Evolutionary conservation across 176 grass and related monocot species (phyloP).

Genomic region (Thinopyrum elongatum): DNA sequence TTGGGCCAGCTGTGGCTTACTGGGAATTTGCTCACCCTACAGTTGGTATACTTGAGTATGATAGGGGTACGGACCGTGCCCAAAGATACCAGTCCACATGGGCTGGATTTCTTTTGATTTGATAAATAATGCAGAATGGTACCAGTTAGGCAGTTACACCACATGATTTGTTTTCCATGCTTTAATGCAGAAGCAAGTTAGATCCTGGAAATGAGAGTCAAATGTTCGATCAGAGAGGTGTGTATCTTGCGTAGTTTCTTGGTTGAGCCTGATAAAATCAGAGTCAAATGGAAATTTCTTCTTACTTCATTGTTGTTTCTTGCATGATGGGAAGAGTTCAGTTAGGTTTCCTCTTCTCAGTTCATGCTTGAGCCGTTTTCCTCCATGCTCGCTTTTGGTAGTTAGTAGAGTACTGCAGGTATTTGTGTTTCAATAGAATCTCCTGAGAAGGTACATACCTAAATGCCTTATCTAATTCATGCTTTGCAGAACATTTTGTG

Average conservation of each 20-base stretch:
- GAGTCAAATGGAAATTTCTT: no score
- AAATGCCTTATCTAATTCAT: constrained; percentile 15
- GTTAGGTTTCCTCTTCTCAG: neutral
- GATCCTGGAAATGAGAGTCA: constrained; percentile 51
- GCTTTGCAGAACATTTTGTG: neutral
- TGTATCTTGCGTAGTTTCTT: no score
- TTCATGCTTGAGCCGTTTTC: neutral
- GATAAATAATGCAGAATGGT: neutral
- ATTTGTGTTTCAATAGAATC: constrained; percentile 18
- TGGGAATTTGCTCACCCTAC: neutral
- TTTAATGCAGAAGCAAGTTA: constrained; percentile 31
- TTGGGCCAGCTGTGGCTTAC: neutral
- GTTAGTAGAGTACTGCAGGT: neutral
- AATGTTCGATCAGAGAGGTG: no score
- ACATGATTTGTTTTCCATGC: neutral
- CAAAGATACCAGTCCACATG: neutral
- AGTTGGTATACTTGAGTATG: neutral
- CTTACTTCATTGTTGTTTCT: no score
- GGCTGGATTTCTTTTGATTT: neutral
- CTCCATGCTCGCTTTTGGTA: neutral
- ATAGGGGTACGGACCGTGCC: neutral
- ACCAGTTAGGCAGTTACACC: neutral
- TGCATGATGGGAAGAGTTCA: no score
- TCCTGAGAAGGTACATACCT: constrained; percentile 19
- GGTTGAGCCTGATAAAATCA: no score